phyloP scores from a whole-genome alignment of 164 flowering plant genomes.

The Tetracentron sinense region DNA sequence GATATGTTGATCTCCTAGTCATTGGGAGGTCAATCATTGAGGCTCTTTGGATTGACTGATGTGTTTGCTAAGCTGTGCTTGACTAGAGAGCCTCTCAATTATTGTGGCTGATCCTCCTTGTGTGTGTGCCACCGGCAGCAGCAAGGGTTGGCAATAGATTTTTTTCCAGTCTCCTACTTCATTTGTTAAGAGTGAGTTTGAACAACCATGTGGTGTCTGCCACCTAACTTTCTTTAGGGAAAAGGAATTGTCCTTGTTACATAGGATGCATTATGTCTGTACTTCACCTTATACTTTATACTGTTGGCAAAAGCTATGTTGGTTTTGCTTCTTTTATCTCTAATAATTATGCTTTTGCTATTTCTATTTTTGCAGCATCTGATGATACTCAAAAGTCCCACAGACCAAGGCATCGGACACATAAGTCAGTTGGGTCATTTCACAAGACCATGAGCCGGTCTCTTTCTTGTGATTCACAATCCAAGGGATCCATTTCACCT shows the following conservation, averaged over 20 bases:
- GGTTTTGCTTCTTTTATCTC: slow-evolving; percentile 8
- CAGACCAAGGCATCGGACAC: slow-evolving; percentile 62
- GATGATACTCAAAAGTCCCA: slow-evolving; percentile 83
- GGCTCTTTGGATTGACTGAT: too few relatives aligned
- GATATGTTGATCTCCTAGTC: too few relatives aligned
- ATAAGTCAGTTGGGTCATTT: slow-evolving; percentile 58
- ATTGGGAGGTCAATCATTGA: too few relatives aligned
- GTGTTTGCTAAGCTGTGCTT: too few relatives aligned
- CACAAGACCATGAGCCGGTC: slow-evolving; percentile 69
- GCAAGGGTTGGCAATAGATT: too few relatives aligned
- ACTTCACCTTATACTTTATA: too few relatives aligned
- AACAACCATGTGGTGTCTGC: background rate
- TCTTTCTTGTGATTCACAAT: slow-evolving; percentile 74
- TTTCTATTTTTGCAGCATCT: slow-evolving; percentile 53
- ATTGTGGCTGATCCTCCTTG: too few relatives aligned
- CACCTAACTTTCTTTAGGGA: background rate
- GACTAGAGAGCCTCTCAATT: too few relatives aligned
- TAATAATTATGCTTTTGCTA: slow-evolving; percentile 3
- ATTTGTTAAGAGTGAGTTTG: background rate
- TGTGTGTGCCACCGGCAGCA: too few relatives aligned
- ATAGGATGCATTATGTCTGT: too few relatives aligned
- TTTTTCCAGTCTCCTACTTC: too few relatives aligned
- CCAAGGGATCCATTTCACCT: slow-evolving; percentile 62
- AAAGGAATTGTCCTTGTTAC: slow-evolving; percentile 30
- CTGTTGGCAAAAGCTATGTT: too few relatives aligned